Percentiles rank a stretch among this genome's conserved stretches.
Evolutionary conservation across 2,329 filamentous ascomycete genomes (phyloP).

Genomic region (Beauveria caledonica): DNA sequence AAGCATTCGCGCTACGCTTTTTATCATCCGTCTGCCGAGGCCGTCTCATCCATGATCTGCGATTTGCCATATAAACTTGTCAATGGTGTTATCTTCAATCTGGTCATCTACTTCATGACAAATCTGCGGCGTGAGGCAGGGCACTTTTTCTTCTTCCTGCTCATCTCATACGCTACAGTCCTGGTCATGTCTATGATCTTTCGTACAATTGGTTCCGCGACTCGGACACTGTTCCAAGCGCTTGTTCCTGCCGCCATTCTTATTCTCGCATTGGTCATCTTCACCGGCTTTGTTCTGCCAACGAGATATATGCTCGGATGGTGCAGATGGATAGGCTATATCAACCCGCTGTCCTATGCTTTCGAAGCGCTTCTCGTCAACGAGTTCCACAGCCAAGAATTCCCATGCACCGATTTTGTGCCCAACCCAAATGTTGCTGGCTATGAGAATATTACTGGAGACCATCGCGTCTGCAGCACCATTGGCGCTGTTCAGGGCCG

Average conservation of each 20-base stretch:
- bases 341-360: conserved; percentile 70
- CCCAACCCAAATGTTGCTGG: conserved; percentile 28
- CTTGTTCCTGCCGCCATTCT: conserved; percentile 52
- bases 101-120: conserved; percentile 80
- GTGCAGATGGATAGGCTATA: conserved; percentile 76
- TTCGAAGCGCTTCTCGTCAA: conserved; percentile 79
- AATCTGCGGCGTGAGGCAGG: conserved; percentile 66
- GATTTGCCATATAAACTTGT: conserved; percentile 70
- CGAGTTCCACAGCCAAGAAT: conserved; percentile 64
- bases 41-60: conserved; percentile 76
- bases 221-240: conserved; percentile 59
- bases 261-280: conserved; percentile 59
- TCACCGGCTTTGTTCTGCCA: conserved; percentile 62
- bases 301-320: conserved; percentile 66
- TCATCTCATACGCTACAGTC: conserved; percentile 66
- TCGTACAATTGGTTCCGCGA: conserved; percentile 69
- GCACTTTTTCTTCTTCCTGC: conserved; percentile 76
- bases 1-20: conserved; percentile 82
- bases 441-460: conserved; percentile 27
- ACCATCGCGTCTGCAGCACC: conserved; percentile 47
- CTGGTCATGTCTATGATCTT: conserved; percentile 82
- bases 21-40: conserved; percentile 87
- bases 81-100: conserved; percentile 69
- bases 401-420: conserved; percentile 40
- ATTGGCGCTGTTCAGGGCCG: conserved; percentile 50